Percentiles rank a stretch among this genome's conserved stretches.
Evolutionary conservation across 2,329 filamentous ascomycete species (phyloP).

Genomic region (Epichloe coenophiala): DNA sequence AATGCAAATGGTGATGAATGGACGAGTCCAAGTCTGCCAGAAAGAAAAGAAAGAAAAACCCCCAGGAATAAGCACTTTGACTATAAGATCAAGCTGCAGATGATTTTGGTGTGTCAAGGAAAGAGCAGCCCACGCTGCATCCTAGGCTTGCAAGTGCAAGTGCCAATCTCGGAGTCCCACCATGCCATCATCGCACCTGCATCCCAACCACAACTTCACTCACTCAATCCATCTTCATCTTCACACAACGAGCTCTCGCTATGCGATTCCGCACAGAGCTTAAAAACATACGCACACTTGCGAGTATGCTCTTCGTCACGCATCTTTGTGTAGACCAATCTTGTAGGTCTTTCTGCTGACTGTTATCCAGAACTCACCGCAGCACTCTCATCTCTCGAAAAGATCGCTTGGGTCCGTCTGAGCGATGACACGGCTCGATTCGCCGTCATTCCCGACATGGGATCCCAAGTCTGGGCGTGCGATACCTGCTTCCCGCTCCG

Average conservation of each 20-base stretch:
- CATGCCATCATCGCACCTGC: background rate
- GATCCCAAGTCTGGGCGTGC: conserved; percentile 92
- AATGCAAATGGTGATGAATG: background rate
- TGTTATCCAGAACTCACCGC: conserved; percentile 43
- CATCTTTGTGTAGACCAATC: background rate
- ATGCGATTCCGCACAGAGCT: conserved; percentile 57
- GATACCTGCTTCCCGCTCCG: conserved; percentile 20
- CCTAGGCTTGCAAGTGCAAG: background rate
- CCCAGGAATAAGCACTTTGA: background rate
- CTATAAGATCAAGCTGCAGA: too few relatives aligned
- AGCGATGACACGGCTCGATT: conserved; percentile 82
- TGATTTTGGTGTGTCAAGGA: background rate
- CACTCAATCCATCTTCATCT: background rate
- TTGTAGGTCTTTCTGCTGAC: background rate
- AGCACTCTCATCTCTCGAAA: conserved; percentile 54
- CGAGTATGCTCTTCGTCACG: conserved; percentile 31
- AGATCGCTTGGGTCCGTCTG: conserved; percentile 81
- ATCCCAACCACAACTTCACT: background rate
- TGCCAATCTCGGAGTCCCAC: background rate
- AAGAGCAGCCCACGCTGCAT: background rate
- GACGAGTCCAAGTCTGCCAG: background rate
- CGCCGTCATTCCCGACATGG: conserved; percentile 87
- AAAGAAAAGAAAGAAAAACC: background rate
- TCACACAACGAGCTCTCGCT: conserved; percentile 12
- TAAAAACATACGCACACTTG: conserved; percentile 52